Evolutionary conservation across 2,329 filamentous ascomycete genomes (phyloP).

Genomic region (Cercospora citrullina): DNA sequence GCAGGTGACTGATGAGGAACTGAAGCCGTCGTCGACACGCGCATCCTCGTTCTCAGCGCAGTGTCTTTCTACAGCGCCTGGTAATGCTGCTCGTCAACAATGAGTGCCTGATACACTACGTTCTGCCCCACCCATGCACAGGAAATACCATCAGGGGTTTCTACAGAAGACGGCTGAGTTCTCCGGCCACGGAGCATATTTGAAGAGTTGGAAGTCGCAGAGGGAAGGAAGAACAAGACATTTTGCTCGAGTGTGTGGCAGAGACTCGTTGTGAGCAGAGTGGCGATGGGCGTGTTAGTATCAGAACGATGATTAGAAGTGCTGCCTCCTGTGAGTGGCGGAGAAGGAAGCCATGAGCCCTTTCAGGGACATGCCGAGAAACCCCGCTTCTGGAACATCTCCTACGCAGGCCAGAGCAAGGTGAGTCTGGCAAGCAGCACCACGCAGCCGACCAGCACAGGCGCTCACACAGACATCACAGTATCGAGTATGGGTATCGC

Average conservation of each 20-base stretch:
- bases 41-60: not conserved
- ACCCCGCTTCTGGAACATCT: not conserved
- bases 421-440: not conserved
- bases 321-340: not conserved
- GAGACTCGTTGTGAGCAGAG: not conserved
- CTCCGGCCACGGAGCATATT: not conserved
- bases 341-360: not conserved
- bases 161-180: not conserved
- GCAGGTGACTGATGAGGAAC: not conserved
- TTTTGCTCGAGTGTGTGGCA: not conserved
- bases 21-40: not conserved
- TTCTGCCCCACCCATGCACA: not conserved
- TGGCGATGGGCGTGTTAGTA: not conserved
- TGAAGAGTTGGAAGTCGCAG: not conserved
- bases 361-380: not conserved
- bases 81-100: not conserved
- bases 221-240: not conserved
- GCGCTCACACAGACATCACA: not conserved
- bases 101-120: not conserved
- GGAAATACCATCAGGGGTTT: not conserved
- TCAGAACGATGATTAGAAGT: not conserved
- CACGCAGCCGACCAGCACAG: not conserved
- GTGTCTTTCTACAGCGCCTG: not conserved
- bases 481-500: not conserved
- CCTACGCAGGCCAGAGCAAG: not conserved